Evolutionary conservation across 805 yeast species (phyloP).

Genomic region (Spathaspora gorwiae): DNA sequence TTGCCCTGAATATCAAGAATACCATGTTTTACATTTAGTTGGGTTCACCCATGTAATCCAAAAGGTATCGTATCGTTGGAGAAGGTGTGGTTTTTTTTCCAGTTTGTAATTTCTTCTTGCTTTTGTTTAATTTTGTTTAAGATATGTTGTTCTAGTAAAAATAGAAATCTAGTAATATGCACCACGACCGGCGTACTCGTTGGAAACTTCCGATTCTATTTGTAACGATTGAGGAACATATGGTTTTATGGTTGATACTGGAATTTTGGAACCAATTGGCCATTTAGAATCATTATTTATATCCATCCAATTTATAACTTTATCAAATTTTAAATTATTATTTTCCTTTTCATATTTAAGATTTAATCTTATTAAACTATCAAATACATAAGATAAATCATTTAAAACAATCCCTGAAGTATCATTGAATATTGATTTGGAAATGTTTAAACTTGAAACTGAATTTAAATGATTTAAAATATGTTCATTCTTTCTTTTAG

Average conservation of each 20-base stretch:
- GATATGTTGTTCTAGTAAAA: no score
- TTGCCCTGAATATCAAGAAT: conserved; percentile 1
- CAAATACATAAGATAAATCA: conserved; percentile 37
- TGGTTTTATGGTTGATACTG: conserved; percentile 22
- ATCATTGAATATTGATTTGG: conserved; percentile 31
- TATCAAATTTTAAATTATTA: conserved; percentile 33
- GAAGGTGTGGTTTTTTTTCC: no score
- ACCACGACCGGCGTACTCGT: conserved; percentile 7
- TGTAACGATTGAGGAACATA: conserved; percentile 16
- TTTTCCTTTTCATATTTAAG: conserved; percentile 43
- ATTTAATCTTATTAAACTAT: conserved; percentile 34
- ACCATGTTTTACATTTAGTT: conserved; percentile 7
- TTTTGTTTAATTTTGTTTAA: no score
- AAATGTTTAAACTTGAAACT: conserved; percentile 28
- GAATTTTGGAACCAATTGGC: conserved; percentile 39
- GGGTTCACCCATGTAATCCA: neutral
- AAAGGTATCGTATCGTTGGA: no score
- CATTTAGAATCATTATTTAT: conserved; percentile 36
- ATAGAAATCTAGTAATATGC: conserved; percentile 5
- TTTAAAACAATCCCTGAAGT: conserved; percentile 30
- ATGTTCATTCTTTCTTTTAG: conserved; percentile 27
- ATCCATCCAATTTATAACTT: conserved; percentile 31
- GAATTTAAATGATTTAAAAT: conserved; percentile 29
- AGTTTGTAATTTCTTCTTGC: no score
- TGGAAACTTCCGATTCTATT: neutral